Conservation (phyloP, 805 yeast species). For the Schwanniomyces occidentalis region DNA sequence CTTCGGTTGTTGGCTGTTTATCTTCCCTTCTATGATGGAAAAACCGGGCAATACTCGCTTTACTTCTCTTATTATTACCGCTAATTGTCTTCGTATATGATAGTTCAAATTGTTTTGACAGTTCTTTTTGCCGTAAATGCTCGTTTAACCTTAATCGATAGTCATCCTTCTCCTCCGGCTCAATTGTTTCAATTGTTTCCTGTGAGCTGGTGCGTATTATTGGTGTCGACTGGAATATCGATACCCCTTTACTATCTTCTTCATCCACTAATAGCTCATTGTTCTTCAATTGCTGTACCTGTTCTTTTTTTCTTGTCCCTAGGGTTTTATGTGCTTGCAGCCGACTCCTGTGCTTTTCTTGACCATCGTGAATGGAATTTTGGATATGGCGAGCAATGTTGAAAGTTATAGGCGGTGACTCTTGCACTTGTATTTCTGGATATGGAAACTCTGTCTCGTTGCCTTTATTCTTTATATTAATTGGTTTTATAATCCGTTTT, state of each 20-base stretch:
- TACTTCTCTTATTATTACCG: background rate
- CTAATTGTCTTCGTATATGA: background rate
- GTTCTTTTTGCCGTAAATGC: too few relatives aligned
- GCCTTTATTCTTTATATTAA: constrained; percentile 4
- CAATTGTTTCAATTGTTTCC: too few relatives aligned
- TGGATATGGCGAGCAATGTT: constrained; percentile 23
- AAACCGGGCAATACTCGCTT: constrained; percentile 1
- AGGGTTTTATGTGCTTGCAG: too few relatives aligned
- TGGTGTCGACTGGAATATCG: too few relatives aligned
- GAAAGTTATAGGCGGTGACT: constrained; percentile 35
- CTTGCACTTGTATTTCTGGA: constrained; percentile 11
- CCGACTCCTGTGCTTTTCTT: too few relatives aligned
- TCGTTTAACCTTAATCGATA: too few relatives aligned
- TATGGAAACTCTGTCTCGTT: constrained; percentile 4
- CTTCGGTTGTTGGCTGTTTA: background rate
- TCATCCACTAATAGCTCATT: background rate
- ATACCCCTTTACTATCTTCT: constrained; percentile 2
- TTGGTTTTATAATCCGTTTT: constrained; percentile 20
- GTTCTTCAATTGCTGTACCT: too few relatives aligned
- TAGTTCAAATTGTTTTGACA: too few relatives aligned
- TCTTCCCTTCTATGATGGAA: constrained; percentile 1
- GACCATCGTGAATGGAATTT: too few relatives aligned
- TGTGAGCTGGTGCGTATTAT: too few relatives aligned
- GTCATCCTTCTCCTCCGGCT: too few relatives aligned
- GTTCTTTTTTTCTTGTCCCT: too few relatives aligned